Conservation (phyloP, 352 stramenopile species). For the Thraustochytrium sp. region DNA sequence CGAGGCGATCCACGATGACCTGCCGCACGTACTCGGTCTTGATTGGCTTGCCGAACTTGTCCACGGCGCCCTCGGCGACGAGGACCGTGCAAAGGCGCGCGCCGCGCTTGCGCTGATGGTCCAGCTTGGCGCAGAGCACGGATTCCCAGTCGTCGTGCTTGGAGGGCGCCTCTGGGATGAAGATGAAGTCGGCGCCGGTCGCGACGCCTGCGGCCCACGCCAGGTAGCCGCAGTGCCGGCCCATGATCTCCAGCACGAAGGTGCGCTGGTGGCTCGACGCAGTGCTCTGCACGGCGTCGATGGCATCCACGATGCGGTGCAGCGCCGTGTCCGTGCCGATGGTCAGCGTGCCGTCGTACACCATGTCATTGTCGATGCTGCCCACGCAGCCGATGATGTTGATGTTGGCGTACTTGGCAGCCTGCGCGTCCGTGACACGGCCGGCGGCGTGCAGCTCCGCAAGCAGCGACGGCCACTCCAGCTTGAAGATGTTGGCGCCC, state of each 20-base stretch:
- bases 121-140: constrained; percentile 10
- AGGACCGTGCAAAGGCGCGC: constrained; percentile 33
- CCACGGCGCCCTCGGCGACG: constrained; percentile 26
- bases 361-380: constrained; percentile 37
- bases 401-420: not conserved
- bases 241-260: constrained; percentile 43
- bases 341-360: constrained; percentile 32
- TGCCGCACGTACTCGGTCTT: constrained; percentile 40
- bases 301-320: constrained; percentile 36
- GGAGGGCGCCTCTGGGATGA: constrained; percentile 19
- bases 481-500: constrained; percentile 39
- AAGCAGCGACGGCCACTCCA: constrained; percentile 14
- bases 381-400: constrained; percentile 36
- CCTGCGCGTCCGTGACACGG: not conserved
- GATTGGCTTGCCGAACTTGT: constrained; percentile 25
- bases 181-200: constrained; percentile 34
- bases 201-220: constrained; percentile 26
- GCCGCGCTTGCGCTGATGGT: constrained; percentile 16
- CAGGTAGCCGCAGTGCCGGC: constrained; percentile 34
- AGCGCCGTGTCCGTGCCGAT: constrained; percentile 37
- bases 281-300: constrained; percentile 34
- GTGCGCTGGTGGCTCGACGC: constrained; percentile 40
- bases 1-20: constrained; percentile 28
- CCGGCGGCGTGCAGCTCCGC: not conserved
- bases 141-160: constrained; percentile 29